phyloP scores from a whole-genome alignment of 331 rosid species.

The Prunus yedoensis region DNA sequence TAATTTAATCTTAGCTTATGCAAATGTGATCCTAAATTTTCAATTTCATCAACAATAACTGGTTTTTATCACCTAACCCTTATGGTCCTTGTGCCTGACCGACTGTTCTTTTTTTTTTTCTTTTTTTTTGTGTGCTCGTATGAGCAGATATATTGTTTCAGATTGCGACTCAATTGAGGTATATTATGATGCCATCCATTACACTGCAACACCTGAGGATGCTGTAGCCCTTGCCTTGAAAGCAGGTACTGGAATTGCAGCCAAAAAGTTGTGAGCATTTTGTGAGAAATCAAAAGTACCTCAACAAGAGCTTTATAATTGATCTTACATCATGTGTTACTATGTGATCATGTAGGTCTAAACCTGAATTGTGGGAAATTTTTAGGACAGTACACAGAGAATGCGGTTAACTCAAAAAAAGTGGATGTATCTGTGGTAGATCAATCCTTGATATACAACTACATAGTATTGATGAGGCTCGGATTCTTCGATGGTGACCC shows the following conservation, averaged over 20 bases:
- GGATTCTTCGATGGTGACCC: slow-evolving; percentile 77
- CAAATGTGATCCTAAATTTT: background rate
- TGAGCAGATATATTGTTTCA: slow-evolving; percentile 68
- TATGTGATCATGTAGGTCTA: slow-evolving; percentile 51
- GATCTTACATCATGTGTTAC: background rate
- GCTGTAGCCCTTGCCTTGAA: slow-evolving; percentile 78
- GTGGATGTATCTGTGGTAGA: slow-evolving; percentile 55
- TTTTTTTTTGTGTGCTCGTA: background rate
- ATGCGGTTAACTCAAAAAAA: slow-evolving; percentile 56
- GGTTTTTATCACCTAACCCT: no score
- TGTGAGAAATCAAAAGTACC: background rate
- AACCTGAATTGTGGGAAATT: slow-evolving; percentile 72
- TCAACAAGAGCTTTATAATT: background rate
- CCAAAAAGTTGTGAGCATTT: background rate
- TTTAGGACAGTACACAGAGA: slow-evolving; percentile 52
- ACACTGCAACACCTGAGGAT: slow-evolving; percentile 73
- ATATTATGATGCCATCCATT: slow-evolving; percentile 47
- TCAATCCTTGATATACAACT: slow-evolving; percentile 67
- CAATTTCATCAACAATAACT: background rate
- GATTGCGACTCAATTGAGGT: slow-evolving; percentile 82
- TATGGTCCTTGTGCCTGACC: background rate
- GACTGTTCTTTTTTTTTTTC: no score
- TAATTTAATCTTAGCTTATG: background rate
- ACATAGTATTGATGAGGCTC: slow-evolving; percentile 71
- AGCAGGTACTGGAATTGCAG: slow-evolving; percentile 49